Conservation (phyloP, 768 basidiomycete genomes). For the Podaxis rugospora region DNA sequence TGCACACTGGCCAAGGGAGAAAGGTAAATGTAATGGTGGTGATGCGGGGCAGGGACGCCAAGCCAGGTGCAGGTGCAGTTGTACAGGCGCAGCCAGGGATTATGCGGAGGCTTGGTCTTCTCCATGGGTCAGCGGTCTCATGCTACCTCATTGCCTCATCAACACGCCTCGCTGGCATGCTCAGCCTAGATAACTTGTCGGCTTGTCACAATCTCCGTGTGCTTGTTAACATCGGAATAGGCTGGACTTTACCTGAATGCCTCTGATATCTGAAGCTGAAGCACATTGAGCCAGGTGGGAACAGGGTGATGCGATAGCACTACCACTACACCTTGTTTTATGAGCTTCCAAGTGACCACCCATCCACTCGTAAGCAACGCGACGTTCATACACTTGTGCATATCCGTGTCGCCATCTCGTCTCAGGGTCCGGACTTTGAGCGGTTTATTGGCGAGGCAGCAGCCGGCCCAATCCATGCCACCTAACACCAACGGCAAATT, state of each 20-base stretch:
- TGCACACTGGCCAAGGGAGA: background rate
- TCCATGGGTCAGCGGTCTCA: background rate
- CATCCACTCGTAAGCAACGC: background rate
- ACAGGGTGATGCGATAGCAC: background rate
- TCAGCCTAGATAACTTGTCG: background rate
- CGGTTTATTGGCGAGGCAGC: background rate
- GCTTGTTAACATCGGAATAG: background rate
- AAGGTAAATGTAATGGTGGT: background rate
- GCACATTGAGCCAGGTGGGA: background rate
- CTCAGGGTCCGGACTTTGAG: background rate
- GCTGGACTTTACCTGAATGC: background rate
- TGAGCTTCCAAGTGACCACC: no score
- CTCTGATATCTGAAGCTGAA: background rate
- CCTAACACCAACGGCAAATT: background rate
- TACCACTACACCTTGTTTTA: no score
- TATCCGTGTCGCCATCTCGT: background rate
- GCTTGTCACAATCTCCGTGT: background rate
- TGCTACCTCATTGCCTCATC: background rate
- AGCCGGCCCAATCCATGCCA: background rate
- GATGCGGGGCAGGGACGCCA: background rate
- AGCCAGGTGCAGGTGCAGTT: background rate
- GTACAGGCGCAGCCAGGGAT: no score
- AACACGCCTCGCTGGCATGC: background rate
- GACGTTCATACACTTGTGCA: background rate
- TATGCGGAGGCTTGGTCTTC: background rate